Evolutionary conservation across 2,329 filamentous ascomycete genomes (phyloP), one percentile per base, ranked within the genome.

Genomic region (Trichoderma sp.): DNA sequence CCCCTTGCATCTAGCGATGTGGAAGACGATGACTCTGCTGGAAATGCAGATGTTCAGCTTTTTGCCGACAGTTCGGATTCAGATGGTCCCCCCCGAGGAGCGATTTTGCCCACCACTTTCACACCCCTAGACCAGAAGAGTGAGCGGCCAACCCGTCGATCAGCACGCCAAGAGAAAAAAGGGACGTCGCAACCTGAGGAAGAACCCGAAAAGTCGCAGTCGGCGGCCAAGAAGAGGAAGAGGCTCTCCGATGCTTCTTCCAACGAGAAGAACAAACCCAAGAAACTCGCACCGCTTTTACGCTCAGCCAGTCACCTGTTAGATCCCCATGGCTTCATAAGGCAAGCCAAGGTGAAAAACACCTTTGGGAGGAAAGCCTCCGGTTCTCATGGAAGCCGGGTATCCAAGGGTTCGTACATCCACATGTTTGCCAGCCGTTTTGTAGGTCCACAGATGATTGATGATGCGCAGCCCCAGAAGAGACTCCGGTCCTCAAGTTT

Each of bases 41-140:
- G 70, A 15, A 70, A 72, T 8, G 63, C 63, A 17, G 68, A 69
- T 22, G 10, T 9, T 27, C 39, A 67, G 12, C 54, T 64, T 19
- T 17, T 48, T 9, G 73, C 69, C 10, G 70, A 72, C 29, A 72
- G 73, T 58, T 78, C 76, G 2, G 74, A 72, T 25, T 73, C 77
- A 35, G 73, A 77, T 25, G 67, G 66, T 29, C 70, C 67, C 35
- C 67, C 68, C n/a, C 70, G 71, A 5, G 77, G 72, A 17, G 70
- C 75, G 61, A 82, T 83, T 29, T 74, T 70, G 42, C 70, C 70
- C 9, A 80, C 78, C n/a, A 67, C 35, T 13, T 83, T 82, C 52
- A 27, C 52, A 2, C 35, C 54, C 22, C 29, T 67, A n/a, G 37
- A 50, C n/a, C 52, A 60, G 15, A 29, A 22, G 2, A 45, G 63